phyloP scores from a whole-genome alignment of 2,329 filamentous ascomycete species.

The Aureobasidium sp. region DNA sequence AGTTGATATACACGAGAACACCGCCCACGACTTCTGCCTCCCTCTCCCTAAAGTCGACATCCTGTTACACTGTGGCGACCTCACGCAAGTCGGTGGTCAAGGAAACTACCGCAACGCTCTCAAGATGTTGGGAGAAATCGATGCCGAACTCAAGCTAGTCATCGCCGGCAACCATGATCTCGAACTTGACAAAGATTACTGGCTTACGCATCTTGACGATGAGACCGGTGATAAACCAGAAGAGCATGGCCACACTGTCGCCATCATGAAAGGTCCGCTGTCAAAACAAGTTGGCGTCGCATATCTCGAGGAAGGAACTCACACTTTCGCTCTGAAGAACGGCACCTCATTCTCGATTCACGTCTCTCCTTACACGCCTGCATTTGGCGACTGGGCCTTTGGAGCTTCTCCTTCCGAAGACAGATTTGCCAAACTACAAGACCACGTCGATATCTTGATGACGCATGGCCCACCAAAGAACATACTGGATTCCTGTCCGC shows the following conservation, averaged over 20 bases:
- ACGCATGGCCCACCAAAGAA: constrained; percentile 53
- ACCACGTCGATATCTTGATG: constrained; percentile 48
- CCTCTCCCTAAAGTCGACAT: constrained; percentile 26
- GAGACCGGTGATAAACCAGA: background rate
- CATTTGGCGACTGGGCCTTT: constrained; percentile 21
- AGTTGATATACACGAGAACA: background rate
- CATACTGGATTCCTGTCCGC: constrained; percentile 40
- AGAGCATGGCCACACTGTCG: constrained; percentile 2
- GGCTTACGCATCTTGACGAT: background rate
- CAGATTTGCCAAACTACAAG: background rate
- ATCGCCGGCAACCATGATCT: constrained; percentile 34
- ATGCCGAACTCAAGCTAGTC: constrained; percentile 31
- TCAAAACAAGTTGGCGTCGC: constrained; percentile 1
- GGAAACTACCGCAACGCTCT: constrained; percentile 28
- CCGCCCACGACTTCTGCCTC: constrained; percentile 20
- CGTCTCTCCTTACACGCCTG: constrained; percentile 48
- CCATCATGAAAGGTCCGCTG: constrained; percentile 16
- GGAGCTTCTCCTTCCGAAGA: background rate
- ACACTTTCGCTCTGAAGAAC: constrained; percentile 40
- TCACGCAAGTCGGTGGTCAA: constrained; percentile 29
- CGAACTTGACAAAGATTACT: constrained; percentile 21
- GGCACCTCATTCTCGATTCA: constrained; percentile 47
- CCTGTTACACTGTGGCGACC: constrained; percentile 35
- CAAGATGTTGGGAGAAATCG: constrained; percentile 22
- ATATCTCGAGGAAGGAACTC: constrained; percentile 45